These are phyloP conservation scores for Penicillium waksmanii DNA, from an alignment of 495 filamentous ascomycete genomes.

Conservation along the genomic window DNA sequence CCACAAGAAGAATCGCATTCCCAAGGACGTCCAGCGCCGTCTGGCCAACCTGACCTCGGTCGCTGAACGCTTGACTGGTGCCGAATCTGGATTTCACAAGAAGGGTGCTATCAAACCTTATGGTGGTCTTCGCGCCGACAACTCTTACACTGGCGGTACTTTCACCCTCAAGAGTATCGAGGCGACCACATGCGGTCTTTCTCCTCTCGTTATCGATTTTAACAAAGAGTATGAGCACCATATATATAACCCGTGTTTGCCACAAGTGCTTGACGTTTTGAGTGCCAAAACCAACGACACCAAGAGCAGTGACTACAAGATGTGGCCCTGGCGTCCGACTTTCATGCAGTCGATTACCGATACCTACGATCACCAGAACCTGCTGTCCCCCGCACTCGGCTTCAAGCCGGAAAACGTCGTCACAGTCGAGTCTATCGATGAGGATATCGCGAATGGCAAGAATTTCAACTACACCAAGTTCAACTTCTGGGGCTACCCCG, in stretches of 20 bases:
- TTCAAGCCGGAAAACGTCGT: conserved; percentile 35
- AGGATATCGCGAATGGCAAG: conserved; percentile 30
- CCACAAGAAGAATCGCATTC: conserved; percentile 22
- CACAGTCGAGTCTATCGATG: conserved; percentile 32
- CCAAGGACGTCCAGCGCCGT: conserved; percentile 28
- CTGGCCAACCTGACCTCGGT: conserved; percentile 39
- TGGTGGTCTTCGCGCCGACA: conserved; percentile 43
- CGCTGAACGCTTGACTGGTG: conserved; percentile 41
- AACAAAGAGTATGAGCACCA: conserved; percentile 42
- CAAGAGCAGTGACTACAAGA: conserved; percentile 29
- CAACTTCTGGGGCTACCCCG: conserved; percentile 50
- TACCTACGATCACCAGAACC: conserved; percentile 25
- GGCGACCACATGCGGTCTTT: conserved; percentile 44
- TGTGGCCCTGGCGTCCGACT: conserved; percentile 32
- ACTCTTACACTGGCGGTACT: conserved; percentile 40
- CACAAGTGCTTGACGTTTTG: conserved; percentile 43
- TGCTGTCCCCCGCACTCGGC: conserved; percentile 33
- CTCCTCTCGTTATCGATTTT: conserved; percentile 49
- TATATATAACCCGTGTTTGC: conserved; percentile 50
- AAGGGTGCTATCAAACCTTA: conserved; percentile 27
- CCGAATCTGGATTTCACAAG: conserved; percentile 23
- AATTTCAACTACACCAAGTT: conserved; percentile 31
- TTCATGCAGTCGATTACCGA: conserved; percentile 42
- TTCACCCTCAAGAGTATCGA: conserved; percentile 47
- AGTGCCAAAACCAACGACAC: conserved; percentile 34